Evolutionary conservation across 371 early-diverging fungal species (phyloP).

Genomic region (Rhizopus stolonifer): DNA sequence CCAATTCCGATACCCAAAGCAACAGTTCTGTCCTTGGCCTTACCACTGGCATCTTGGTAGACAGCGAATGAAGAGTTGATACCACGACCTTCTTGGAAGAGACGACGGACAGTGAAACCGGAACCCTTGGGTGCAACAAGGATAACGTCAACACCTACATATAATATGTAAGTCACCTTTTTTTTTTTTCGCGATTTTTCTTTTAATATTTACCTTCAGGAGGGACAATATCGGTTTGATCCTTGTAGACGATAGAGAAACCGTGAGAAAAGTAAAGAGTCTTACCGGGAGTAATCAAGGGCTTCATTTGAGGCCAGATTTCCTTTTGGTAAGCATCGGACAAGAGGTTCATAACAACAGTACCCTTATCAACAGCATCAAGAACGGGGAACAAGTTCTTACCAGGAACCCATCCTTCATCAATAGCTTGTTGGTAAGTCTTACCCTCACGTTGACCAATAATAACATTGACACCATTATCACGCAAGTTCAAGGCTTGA

Average conservation of each 20-base stretch:
- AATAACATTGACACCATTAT: conserved; percentile 95
- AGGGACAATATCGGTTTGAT: conserved; percentile 89
- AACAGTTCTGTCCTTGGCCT: conserved; percentile 91
- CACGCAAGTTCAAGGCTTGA: conserved; percentile 94
- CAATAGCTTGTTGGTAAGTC: conserved; percentile 90
- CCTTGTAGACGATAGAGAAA: conserved; percentile 92
- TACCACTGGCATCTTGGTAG: conserved; percentile 89
- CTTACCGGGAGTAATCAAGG: conserved; percentile 93
- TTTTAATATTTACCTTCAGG: conserved; percentile 78
- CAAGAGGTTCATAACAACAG: conserved; percentile 93
- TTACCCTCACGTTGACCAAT: conserved; percentile 93
- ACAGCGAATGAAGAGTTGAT: conserved; percentile 98
- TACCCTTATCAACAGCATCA: conserved; percentile 89
- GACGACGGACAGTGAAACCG: conserved; percentile 93
- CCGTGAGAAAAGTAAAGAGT: conserved; percentile 98
- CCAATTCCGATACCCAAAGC: conserved; percentile 95
- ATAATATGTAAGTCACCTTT: not conserved
- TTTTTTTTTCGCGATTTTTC: too few species aligned
- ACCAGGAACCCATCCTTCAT: conserved; percentile 96
- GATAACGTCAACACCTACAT: conserved; percentile 87
- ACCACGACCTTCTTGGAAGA: conserved; percentile 96
- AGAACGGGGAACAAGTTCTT: conserved; percentile 93
- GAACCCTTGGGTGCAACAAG: conserved; percentile 96
- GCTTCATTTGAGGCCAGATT: conserved; percentile 89
- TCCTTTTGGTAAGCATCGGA: conserved; percentile 96